These are phyloP conservation scores for Aspergillus calidoustus DNA, from an alignment of 2,329 filamentous ascomycete genomes.

Conservation along the genomic window DNA sequence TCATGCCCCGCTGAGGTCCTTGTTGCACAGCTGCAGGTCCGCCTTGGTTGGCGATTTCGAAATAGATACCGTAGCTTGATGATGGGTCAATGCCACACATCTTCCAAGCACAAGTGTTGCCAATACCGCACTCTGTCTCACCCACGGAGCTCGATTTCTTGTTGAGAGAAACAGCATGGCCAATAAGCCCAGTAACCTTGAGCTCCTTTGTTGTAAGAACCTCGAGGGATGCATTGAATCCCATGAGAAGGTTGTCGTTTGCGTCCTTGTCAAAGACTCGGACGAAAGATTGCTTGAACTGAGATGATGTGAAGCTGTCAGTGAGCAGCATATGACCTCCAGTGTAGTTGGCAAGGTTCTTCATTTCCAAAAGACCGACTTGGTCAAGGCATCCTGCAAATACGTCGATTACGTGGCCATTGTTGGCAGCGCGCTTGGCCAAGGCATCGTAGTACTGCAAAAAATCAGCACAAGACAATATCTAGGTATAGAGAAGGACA, in stretches of 20 bases:
- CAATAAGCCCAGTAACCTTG: constrained; percentile 96
- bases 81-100: constrained; percentile 98
- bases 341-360: constrained; percentile 91
- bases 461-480: constrained; percentile 27
- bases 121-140: constrained; percentile 97
- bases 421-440: constrained; percentile 92
- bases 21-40: constrained; percentile 84
- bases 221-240: constrained; percentile 95
- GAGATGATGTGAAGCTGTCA: constrained; percentile 97
- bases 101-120: constrained; percentile 99
- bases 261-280: constrained; percentile 96
- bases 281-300: constrained; percentile 99
- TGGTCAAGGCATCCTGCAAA: constrained; percentile 98
- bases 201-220: constrained; percentile 97
- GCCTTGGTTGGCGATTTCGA: constrained; percentile 94
- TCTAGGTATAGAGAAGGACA: background rate
- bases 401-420: constrained; percentile 96
- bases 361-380: constrained; percentile 97
- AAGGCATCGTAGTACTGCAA: constrained; percentile 87
- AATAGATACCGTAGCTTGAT: constrained; percentile 94
- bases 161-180: constrained; percentile 93
- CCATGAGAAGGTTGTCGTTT: constrained; percentile 94
- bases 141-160: constrained; percentile 98
- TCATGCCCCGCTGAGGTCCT: constrained; percentile 87
- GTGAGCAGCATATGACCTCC: constrained; percentile 98